Percentiles rank a stretch among this genome's conserved stretches.
Evolutionary conservation across 805 yeast species (phyloP).

Genomic region (Wickerhamomyces queroliae): DNA sequence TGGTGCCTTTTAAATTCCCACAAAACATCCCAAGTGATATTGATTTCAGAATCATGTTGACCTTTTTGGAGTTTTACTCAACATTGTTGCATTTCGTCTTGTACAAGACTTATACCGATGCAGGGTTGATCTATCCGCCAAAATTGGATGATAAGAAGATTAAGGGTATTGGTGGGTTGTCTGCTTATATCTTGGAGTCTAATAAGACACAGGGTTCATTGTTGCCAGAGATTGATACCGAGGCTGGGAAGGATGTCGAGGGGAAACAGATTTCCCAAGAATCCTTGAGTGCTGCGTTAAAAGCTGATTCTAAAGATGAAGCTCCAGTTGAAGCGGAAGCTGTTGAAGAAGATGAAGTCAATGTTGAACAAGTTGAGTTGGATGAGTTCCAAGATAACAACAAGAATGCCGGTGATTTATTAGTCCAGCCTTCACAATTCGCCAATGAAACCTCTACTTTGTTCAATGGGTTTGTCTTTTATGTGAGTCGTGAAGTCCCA

Average conservation of each 20-base stretch:
- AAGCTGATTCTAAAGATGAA: slow-evolving; percentile 31
- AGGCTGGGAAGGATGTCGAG: slow-evolving; percentile 23
- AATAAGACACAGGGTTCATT: slow-evolving; percentile 23
- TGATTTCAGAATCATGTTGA: slow-evolving; percentile 94
- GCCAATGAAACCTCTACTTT: slow-evolving; percentile 58
- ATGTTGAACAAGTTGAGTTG: slow-evolving; percentile 43
- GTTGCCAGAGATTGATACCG: slow-evolving; percentile 12
- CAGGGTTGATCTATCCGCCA: slow-evolving; percentile 89
- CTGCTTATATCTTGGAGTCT: slow-evolving; percentile 71
- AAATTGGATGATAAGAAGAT: slow-evolving; percentile 58
- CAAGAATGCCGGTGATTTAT: slow-evolving; percentile 59
- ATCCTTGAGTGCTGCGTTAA: slow-evolving; percentile 50
- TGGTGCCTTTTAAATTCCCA: slow-evolving; percentile 95
- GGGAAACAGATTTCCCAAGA: slow-evolving; percentile 28
- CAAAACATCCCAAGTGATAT: slow-evolving; percentile 91
- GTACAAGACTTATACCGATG: slow-evolving; percentile 79
- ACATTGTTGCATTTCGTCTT: slow-evolving; percentile 85
- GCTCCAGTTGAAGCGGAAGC: slow-evolving; percentile 31
- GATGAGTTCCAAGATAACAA: slow-evolving; percentile 67
- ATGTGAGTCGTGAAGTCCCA: slow-evolving; percentile 92
- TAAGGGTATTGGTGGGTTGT: slow-evolving; percentile 86
- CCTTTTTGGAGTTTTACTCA: slow-evolving; percentile 93
- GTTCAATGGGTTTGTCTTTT: slow-evolving; percentile 74
- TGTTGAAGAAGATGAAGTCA: slow-evolving; percentile 27
- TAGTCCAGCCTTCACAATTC: slow-evolving; percentile 63